phyloP scores from a whole-genome alignment of 768 basidiomycete genomes.

The Boletus pseudo-olivaceus region DNA sequence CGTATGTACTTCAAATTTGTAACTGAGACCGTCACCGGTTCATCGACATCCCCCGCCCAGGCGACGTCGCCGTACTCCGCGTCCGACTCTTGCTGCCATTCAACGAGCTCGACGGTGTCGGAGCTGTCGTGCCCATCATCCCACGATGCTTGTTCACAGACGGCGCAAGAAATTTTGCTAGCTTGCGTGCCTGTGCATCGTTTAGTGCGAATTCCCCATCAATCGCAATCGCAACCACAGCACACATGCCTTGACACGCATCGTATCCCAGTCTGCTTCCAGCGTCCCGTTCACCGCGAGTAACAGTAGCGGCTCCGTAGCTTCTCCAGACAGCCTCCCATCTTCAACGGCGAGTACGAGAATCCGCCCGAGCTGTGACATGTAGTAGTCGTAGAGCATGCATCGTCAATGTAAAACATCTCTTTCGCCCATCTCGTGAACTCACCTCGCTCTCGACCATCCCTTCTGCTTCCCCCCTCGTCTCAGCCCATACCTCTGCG shows the following conservation, averaged over 20 bases:
- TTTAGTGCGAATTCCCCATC: background rate
- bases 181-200: constrained; percentile 27
- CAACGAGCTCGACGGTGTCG: constrained; percentile 1
- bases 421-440: background rate
- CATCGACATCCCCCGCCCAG: constrained; percentile 17
- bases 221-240: background rate
- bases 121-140: constrained; percentile 15
- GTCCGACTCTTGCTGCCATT: constrained; percentile 26
- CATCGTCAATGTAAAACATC: background rate
- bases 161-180: constrained; percentile 33
- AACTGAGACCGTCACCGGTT: background rate
- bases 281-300: constrained; percentile 64
- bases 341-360: constrained; percentile 64
- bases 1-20: background rate
- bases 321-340: constrained; percentile 6
- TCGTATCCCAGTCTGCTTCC: constrained; percentile 61
- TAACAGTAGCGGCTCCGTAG: constrained; percentile 55
- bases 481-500: constrained; percentile 78
- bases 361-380: constrained; percentile 61
- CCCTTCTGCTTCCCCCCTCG: constrained; percentile 47
- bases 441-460: constrained; percentile 79
- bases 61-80: constrained; percentile 28
- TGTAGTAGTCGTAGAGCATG: constrained; percentile 1
- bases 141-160: constrained; percentile 38
- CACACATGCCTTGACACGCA: constrained; percentile 57